These are phyloP conservation scores for Omphalotus guepiniiformis DNA, from an alignment of 768 basidiomycete species.

Conservation along the genomic window DNA sequence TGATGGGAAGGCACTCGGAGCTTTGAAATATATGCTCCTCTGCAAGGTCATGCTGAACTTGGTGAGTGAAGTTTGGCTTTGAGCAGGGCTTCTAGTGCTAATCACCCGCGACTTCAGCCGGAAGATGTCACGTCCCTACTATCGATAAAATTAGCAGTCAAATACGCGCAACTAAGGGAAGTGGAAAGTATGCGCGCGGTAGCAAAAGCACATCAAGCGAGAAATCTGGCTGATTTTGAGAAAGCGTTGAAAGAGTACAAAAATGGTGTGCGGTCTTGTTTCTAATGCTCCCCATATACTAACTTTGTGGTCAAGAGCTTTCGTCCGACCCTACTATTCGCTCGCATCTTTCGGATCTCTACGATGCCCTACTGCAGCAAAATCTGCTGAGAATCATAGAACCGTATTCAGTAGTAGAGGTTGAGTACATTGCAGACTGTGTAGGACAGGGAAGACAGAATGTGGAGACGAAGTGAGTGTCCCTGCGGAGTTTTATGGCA, in stretches of 20 bases:
- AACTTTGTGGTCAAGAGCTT: constrained; percentile 55
- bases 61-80: constrained; percentile 41
- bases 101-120: constrained; percentile 46
- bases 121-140: constrained; percentile 90
- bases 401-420: constrained; percentile 90
- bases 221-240: constrained; percentile 89
- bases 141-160: constrained; percentile 80
- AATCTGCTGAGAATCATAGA: constrained; percentile 94
- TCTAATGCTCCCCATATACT: background rate
- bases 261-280: constrained; percentile 45
- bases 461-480: constrained; percentile 84
- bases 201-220: constrained; percentile 88
- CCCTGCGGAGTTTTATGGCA: no score
- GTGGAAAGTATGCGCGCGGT: constrained; percentile 96
- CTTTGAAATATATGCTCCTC: constrained; percentile 95
- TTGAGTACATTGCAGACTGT: constrained; percentile 80
- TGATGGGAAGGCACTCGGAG: constrained; percentile 62
- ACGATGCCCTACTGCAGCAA: constrained; percentile 95
- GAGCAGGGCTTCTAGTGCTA: background rate
- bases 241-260: constrained; percentile 82
- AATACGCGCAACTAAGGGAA: constrained; percentile 83
- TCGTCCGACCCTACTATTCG: constrained; percentile 95
- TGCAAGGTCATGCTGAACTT: constrained; percentile 98
- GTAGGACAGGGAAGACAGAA: constrained; percentile 87
- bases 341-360: constrained; percentile 88